Conservation (phyloP, 1,284 basidiomycete species). For the Ganoderma resinaceum region DNA sequence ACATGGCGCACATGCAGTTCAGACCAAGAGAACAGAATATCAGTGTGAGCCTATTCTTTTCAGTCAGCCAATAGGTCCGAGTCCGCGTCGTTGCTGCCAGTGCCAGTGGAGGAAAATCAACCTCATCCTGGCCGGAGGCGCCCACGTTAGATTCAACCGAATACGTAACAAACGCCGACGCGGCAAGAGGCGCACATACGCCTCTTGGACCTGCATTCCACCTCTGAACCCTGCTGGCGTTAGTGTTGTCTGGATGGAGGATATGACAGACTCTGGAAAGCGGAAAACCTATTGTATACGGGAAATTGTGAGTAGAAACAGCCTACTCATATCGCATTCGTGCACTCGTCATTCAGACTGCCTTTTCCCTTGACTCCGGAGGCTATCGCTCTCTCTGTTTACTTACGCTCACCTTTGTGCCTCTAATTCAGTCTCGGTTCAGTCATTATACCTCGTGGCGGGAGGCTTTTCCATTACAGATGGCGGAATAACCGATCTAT, state of each 20-base stretch:
- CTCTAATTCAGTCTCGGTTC: no score
- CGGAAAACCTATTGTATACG: constrained; percentile 46
- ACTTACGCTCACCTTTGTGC: no score
- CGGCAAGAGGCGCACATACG: not conserved
- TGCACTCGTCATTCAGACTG: constrained; percentile 54
- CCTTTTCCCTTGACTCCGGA: no score
- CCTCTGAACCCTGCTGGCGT: not conserved
- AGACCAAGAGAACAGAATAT: constrained; percentile 1
- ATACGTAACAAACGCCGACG: not conserved
- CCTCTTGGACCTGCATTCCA: not conserved
- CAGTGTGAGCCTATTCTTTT: no score
- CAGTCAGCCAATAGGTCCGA: not conserved
- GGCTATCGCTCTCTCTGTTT: no score
- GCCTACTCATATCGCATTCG: not conserved
- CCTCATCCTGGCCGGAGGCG: not conserved
- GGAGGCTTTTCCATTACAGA: no score
- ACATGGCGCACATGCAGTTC: not conserved
- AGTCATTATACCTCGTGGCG: no score
- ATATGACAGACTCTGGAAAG: constrained; percentile 41
- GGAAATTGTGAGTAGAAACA: constrained; percentile 44
- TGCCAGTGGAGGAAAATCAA: not conserved
- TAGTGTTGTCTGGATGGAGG: constrained; percentile 24
- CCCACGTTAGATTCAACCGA: not conserved
- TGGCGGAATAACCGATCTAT: no score
- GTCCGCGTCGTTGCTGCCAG: not conserved